Evolutionary conservation across 148 eudicot species (phyloP).

Genomic region (Chenopodium album): DNA sequence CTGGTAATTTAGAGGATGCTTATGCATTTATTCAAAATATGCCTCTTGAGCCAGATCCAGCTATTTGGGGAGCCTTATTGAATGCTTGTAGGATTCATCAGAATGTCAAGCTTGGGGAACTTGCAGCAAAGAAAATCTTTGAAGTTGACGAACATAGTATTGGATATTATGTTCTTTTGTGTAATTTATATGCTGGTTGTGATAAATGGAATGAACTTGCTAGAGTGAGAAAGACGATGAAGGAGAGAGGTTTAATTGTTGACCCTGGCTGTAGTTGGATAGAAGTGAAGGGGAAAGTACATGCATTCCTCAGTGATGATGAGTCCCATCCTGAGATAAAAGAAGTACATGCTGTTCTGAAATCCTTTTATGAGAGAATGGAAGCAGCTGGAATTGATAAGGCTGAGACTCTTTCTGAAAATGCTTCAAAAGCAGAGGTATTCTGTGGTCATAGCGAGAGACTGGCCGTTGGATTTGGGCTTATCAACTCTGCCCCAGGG

Average conservation of each 20-base stretch:
- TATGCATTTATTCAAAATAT: slow-evolving; percentile 55
- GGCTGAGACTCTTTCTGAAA: slow-evolving; percentile 32
- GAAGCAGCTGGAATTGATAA: slow-evolving; percentile 32
- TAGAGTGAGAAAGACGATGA: slow-evolving; percentile 61
- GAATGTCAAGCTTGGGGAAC: slow-evolving; percentile 63
- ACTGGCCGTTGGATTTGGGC: slow-evolving; percentile 74
- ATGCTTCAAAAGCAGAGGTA: slow-evolving; percentile 72
- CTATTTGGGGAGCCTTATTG: slow-evolving; percentile 93
- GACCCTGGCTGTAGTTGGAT: slow-evolving; percentile 98
- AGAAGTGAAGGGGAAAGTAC: slow-evolving; percentile 86
- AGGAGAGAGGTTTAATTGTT: slow-evolving; percentile 59
- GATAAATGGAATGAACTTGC: slow-evolving; percentile 81
- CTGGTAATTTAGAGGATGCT: slow-evolving; percentile 68
- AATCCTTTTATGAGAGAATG: slow-evolving; percentile 72
- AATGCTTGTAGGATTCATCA: slow-evolving; percentile 79
- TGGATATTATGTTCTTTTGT: slow-evolving; percentile 72
- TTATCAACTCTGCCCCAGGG: slow-evolving; percentile 79
- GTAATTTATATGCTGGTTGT: slow-evolving; percentile 69
- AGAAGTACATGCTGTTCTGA: slow-evolving; percentile 63
- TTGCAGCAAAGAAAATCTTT: slow-evolving; percentile 59
- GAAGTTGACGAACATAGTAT: slow-evolving; percentile 51
- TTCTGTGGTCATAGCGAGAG: slow-evolving; percentile 95
- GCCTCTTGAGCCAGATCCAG: slow-evolving; percentile 72
- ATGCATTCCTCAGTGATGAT: slow-evolving; percentile 88
- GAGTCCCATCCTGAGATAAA: slow-evolving; percentile 71